phyloP scores from a whole-genome alignment of 2,329 filamentous ascomycete genomes.

The Monosporascus sp. region DNA sequence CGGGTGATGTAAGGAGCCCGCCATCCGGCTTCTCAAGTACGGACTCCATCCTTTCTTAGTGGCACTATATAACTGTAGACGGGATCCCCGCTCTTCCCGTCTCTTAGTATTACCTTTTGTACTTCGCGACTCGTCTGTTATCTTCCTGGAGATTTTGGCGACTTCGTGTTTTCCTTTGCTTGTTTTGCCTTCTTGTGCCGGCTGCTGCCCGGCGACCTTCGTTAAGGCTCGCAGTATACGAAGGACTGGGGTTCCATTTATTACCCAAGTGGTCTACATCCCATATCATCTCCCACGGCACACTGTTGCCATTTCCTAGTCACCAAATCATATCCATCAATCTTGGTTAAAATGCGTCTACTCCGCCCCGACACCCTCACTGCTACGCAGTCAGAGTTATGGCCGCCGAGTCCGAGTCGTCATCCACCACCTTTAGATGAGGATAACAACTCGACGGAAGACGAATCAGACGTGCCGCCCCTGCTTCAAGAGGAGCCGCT shows the following conservation, averaged over 20 bases:
- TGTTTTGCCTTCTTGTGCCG: constrained; percentile 17
- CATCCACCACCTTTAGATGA: constrained; percentile 38
- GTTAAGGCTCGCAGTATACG: constrained; percentile 10
- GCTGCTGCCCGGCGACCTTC: constrained; percentile 19
- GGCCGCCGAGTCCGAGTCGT: constrained; percentile 47
- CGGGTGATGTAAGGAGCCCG: constrained; percentile 27
- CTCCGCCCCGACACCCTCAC: constrained; percentile 16
- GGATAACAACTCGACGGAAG: constrained; percentile 36
- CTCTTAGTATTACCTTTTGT: constrained; percentile 12
- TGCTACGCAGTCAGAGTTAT: constrained; percentile 39
- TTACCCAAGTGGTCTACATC: constrained; percentile 3
- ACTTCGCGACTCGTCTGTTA: constrained; percentile 16
- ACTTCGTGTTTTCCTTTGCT: constrained; percentile 9
- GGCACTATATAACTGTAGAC: constrained; percentile 20
- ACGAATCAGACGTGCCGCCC: constrained; percentile 33
- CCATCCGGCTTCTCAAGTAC: constrained; percentile 9
- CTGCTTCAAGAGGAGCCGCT: constrained; percentile 48
- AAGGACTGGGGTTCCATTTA: constrained; percentile 7
- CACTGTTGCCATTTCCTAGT: constrained; percentile 5
- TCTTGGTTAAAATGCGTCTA: constrained; percentile 22
- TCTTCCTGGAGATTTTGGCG: constrained; percentile 12
- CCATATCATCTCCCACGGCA: not conserved
- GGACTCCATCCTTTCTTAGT: constrained; percentile 18
- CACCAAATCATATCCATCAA: constrained; percentile 3
- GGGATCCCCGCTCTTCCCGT: constrained; percentile 10